Evolutionary conservation across 495 filamentous ascomycete genomes (phyloP), one percentile per base, ranked within the genome.

Genomic region (Hypoxylon subgilvum): DNA sequence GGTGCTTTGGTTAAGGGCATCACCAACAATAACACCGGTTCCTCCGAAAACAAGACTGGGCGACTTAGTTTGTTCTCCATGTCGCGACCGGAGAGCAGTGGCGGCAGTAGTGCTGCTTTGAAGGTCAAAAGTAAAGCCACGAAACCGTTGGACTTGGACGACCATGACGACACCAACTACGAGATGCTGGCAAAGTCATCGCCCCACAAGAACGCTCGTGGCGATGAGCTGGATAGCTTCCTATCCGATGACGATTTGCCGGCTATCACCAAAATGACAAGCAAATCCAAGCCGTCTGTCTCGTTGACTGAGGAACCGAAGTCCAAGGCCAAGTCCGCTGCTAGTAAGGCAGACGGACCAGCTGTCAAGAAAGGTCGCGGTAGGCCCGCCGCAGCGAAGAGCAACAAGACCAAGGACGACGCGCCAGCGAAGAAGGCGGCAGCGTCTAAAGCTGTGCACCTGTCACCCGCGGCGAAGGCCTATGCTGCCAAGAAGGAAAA

Each of bases 1-100:
- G 89, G 86, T 69, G 83, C 84, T 52, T 86, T 97, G 84, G 92
- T 97, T 63, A 96, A 96, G 76, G 91, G 91, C 39, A 92, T 96
- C 69, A 80, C 86, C 31, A 82, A 75, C 49, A 72, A 76, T 14
- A 69, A 72, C 23, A 73, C 69, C n/a, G 71, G 77, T 22, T 52
- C 71, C n/a, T 72, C 74, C 39, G 72, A 74, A 32, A 77, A 57
- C 10, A 82, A 60, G 76, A 81, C 59, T 71, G 85, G 57, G 69
- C 84, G 81, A 41, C 72, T 83, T 43, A 81, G 78, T 54, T 78
- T 95, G 40, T 92, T 94, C 70, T 84, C 87, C 52, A 86, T 83
- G 74, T 79, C 79, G 6, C 80, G 85, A n/a, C 86, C 87, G n/a
- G 82, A 81, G 25, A 88, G 84, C 62, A 86, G 86, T 65, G 73